Percentiles rank a stretch among this genome's conserved stretches.
phyloP scores from a whole-genome alignment of 805 yeast genomes.

The Candida sonorensis region DNA sequence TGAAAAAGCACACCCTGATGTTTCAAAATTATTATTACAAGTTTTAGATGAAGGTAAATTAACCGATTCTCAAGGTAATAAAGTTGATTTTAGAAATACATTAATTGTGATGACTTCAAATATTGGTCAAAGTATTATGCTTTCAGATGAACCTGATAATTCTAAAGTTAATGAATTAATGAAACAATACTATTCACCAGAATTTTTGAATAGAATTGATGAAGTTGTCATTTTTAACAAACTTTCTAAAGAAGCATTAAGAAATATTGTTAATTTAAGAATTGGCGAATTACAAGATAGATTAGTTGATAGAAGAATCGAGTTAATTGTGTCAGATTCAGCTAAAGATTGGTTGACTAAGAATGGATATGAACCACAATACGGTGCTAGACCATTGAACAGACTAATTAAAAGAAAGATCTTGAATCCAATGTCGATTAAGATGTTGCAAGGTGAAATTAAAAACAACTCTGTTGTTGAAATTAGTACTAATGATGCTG shows the following conservation, averaged over 20 bases:
- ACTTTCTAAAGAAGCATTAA: conserved; percentile 66
- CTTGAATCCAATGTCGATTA: conserved; percentile 83
- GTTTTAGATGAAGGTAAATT: conserved; percentile 92
- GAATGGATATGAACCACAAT: conserved; percentile 83
- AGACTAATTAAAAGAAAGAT: conserved; percentile 76
- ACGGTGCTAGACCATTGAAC: conserved; percentile 96
- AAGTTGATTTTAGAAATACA: conserved; percentile 90
- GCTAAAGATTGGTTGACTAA: conserved; percentile 78
- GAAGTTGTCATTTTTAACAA: conserved; percentile 92
- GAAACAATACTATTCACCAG: conserved; percentile 81
- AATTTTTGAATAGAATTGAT: conserved; percentile 89
- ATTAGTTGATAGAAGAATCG: conserved; percentile 70
- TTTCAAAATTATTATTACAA: conserved; percentile 83
- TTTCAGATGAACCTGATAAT: conserved; percentile 57
- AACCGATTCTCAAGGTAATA: conserved; percentile 93
- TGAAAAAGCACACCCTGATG: conserved; percentile 95
- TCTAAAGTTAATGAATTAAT: conserved; percentile 58
- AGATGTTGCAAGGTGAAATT: conserved; percentile 74
- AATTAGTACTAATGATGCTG: conserved; percentile 39
- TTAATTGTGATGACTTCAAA: conserved; percentile 95
- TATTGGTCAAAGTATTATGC: conserved; percentile 85
- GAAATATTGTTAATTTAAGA: conserved; percentile 80
- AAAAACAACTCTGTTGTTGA: conserved; percentile 48
- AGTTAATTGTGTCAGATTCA: conserved; percentile 39
- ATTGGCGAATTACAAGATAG: conserved; percentile 76